phyloP scores from a whole-genome alignment of 2,329 filamentous ascomycete genomes.

The Monilinia aucupariae region DNA sequence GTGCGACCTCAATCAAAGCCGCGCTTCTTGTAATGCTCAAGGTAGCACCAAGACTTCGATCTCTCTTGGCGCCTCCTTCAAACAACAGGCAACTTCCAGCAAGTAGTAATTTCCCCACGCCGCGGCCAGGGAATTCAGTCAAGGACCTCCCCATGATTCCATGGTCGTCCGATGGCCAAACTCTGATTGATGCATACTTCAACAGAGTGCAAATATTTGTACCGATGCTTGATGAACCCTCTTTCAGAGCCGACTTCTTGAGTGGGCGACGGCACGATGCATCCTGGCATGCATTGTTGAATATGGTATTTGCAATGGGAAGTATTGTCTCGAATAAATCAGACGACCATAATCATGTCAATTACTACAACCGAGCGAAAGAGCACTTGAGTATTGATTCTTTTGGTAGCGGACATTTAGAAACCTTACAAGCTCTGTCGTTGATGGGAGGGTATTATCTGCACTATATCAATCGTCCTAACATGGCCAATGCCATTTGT shows the following conservation, averaged over 20 bases:
- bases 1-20: slow-evolving; percentile 69
- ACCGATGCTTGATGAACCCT: slow-evolving; percentile 67
- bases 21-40: slow-evolving; percentile 62
- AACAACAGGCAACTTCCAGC: slow-evolving; percentile 25
- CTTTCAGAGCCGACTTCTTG: slow-evolving; percentile 61
- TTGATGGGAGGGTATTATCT: slow-evolving; percentile 72
- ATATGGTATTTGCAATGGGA: slow-evolving; percentile 72
- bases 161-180: slow-evolving; percentile 61
- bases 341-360: slow-evolving; percentile 60
- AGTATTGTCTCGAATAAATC: slow-evolving; percentile 59
- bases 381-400: slow-evolving; percentile 61
- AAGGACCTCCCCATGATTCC: slow-evolving; percentile 39
- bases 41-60: slow-evolving; percentile 46
- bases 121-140: slow-evolving; percentile 35
- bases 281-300: slow-evolving; percentile 66
- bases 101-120: slow-evolving; percentile 29
- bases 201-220: slow-evolving; percentile 66
- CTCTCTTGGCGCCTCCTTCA: slow-evolving; percentile 39
- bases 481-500: slow-evolving; percentile 68
- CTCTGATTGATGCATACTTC: slow-evolving; percentile 70
- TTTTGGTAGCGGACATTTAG: slow-evolving; percentile 65
- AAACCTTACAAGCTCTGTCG: slow-evolving; percentile 65
- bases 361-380: slow-evolving; percentile 64
- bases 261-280: slow-evolving; percentile 58
- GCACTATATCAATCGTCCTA: slow-evolving; percentile 71